Evolutionary conservation across 2,329 filamentous ascomycete genomes (phyloP), one percentile per base, ranked within the genome.

Genomic region (Hyphodiscus sp.): DNA sequence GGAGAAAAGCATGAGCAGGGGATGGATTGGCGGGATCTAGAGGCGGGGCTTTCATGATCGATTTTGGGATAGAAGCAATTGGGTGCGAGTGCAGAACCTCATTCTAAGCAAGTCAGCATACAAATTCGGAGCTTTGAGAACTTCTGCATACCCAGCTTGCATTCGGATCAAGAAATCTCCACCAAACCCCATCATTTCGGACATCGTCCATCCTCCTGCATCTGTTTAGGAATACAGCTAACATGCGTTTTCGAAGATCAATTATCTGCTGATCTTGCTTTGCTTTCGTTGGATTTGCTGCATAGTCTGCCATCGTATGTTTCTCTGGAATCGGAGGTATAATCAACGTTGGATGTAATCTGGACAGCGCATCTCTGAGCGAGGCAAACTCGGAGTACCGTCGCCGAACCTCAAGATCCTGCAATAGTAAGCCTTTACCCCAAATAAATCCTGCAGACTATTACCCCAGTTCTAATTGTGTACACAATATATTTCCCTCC

Each of bases 201-300:
- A 99, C 85, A 54, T 92, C 86, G 64, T 92, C 88, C 92, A 97
- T 97, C 58, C 84, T 83, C 59, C 91, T 82, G 71, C 94, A 99
- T 47, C 94, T 81, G 66, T 99, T 99, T 48, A 99, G 70, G 64
- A 99, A 99, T 0, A 97, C 94, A 4, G 88, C 87, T 51, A 99
- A 71, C 94, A 99, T 99, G 64, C 94, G 88, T 75, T 97, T 97
- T 55, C 94, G 83, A 60, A 97, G 75, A 67, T 99, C 94, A 59
- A 99, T 99, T 45, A 97, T 99, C 56, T 92, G 89, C 54, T 91
- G 86, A 68, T 99, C 95, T 71, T 99, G 92, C 70, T 96, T 99
- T 18, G 95, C 95, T 65, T 92, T 96, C 41, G 94, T 99, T 1
- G 95, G 94, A 65, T 96, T 97, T 26, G 95, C 91, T 16, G 94